A percentile compares a stretch with the other conserved stretches of the same genome.
Evolutionary conservation across 805 yeast genomes (phyloP).

Genomic region (Yamadazyma akitaensis): DNA sequence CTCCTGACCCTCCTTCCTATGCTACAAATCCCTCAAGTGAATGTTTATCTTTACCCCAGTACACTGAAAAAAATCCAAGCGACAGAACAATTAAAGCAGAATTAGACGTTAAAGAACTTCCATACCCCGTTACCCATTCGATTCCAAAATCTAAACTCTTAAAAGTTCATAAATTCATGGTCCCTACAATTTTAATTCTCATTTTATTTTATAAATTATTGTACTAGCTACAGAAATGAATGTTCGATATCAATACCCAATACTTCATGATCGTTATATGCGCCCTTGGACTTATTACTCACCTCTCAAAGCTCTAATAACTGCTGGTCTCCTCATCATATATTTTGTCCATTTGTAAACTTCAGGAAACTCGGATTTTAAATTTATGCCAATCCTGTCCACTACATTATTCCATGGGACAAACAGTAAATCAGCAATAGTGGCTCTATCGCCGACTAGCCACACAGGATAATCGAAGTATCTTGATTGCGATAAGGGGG

Average conservation of each 20-base stretch:
- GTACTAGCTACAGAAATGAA: constrained; percentile 4
- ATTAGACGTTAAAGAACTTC: not conserved
- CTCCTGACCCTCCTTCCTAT: not conserved
- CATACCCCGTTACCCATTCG: constrained; percentile 2
- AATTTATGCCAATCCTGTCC: constrained; percentile 84
- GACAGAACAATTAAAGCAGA: not conserved
- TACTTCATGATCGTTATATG: constrained; percentile 6
- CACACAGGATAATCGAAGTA: constrained; percentile 93
- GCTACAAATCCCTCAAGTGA: not conserved
- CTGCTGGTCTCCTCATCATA: constrained; percentile 95
- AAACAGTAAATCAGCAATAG: constrained; percentile 88
- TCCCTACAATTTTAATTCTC: not conserved
- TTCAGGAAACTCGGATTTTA: constrained; percentile 87
- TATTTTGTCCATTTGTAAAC: constrained; percentile 94
- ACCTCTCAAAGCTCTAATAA: constrained; percentile 79
- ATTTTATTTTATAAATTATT: constrained; percentile 2
- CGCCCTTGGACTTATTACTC: constrained; percentile 30
- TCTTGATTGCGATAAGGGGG: constrained; percentile 79
- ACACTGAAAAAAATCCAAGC: not conserved
- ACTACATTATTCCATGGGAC: constrained; percentile 98
- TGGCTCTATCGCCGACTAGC: constrained; percentile 79
- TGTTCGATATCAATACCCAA: not conserved
- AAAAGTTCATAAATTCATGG: not conserved
- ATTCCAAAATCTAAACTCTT: not conserved
- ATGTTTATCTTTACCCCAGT: not conserved